Base-by-base conservation (phyloP, 345 rosid species). In the Hibiscus mutabilis region DNA sequence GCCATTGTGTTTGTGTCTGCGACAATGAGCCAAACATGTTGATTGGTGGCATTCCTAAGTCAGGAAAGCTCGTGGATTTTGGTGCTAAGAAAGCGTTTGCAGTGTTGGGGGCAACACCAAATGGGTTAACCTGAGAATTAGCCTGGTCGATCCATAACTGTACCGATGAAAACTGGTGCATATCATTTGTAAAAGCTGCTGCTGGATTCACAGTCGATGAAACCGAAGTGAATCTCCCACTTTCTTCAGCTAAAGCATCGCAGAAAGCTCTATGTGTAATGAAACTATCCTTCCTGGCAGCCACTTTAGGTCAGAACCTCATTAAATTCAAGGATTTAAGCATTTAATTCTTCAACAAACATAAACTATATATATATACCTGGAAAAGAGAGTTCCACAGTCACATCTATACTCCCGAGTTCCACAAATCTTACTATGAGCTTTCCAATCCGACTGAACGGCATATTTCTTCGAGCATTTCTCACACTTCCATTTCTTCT, bases 181-280 rank as follows among this genome's bases (percentile, higher is more conserved):
- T 64, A 46, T 79, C 80, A 42, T 73, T 79, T 37, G 74, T 61
- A 14, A 79, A 57, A 53, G 57, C 57, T 49, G 55, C 24, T 53
- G 52, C 15, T 68, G 81, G 78, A 18, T 82, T 72, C 25, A 70
- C 42, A 2, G 87, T 25, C 16, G 86, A 62, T 33, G 89, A 70
- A 74, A 80, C 75, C 10, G 96, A 53, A 62, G 83, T 77, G 63
- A 82, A 89, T 73, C 88, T 79, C 0, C 85, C 80, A 68, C 84
- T 87, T 72, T 88, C 96, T 81, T 91, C 98, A 40, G 97, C 93
- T 74, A 93, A 83, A 61, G 98, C 98, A 72, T 93, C 98, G 80
- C 98, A 93, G 70, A 93, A 93, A 10, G 98, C 98, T 82, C 97
- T 91, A 81, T 93, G 98, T 11, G 97, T 93, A 1, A 93, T 86